Evolutionary conservation across 371 early-diverging fungal species (phyloP), one percentile per base, ranked within the genome.

Genomic region (Thermomucor indicae-seudaticae): DNA sequence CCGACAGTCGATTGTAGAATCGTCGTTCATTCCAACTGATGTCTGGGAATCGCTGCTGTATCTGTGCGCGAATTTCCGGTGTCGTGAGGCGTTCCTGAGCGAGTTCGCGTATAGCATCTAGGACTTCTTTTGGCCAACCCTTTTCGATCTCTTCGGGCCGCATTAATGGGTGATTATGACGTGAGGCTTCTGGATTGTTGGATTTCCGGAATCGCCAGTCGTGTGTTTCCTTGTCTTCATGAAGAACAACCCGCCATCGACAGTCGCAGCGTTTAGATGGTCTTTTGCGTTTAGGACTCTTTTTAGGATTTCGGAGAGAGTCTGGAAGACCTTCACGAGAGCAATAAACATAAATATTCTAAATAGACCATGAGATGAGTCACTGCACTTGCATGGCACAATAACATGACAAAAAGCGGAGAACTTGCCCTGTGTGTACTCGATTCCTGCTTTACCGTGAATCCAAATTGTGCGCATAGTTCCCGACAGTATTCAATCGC

Each of bases 391-490:
- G n/a, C n/a, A n/a, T n/a, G n/a, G n/a, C n/a, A n/a, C n/a, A n/a
- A n/a, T n/a, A n/a, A n/a, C n/a, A n/a, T n/a, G n/a, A 47, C 4
- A 53, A 39, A 22, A 28, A 27, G 6, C 0, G 28, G 22, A 29
- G 1, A 28, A 34, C 17, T 20, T 19, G 19, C 19, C 17, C 7
- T 28, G 55, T 79, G 81, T 16, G 81, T 79, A 34, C 81, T 81
- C 25, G 80, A 78, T 65, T 83, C 84, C 58, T 83, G 84, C 58
- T 83, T 83, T 20, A 83, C 79, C 14, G 81, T 83, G 39, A 83
- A 83, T 14, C 84, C 84, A 56, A 72, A 76, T 51, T 72, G 71
- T 16, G 78, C 74, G 28, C 80, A 78, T 22, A 83, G 49, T 38
- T 72, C 65, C 31, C 84, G 72, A 47, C 84, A 83, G 38, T 67